These are phyloP conservation scores for Parascedosporium putredinis DNA, from an alignment of 2,329 filamentous ascomycete genomes.

Conservation along the genomic window DNA sequence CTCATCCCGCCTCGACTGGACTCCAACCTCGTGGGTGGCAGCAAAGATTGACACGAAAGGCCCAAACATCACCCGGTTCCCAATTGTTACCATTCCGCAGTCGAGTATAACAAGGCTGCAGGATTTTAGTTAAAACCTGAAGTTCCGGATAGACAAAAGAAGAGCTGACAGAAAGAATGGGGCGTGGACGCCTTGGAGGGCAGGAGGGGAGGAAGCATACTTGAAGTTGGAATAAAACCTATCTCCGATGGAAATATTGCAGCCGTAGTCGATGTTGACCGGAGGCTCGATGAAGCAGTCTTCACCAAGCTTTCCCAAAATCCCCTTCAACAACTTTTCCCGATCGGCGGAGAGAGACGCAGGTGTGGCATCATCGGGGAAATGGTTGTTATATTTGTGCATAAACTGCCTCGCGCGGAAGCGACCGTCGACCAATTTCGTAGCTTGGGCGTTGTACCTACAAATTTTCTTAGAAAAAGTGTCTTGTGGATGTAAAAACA, in stretches of 20 bases:
- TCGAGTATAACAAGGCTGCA: constrained; percentile 54
- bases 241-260: constrained; percentile 51
- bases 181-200: no score
- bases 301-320: constrained; percentile 39
- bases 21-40: constrained; percentile 61
- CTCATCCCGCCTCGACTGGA: constrained; percentile 33
- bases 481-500: neutral
- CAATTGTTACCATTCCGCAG: constrained; percentile 60
- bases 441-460: constrained; percentile 40
- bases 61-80: constrained; percentile 60
- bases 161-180: no score
- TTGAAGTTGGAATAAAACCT: constrained; percentile 51
- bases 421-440: constrained; percentile 38
- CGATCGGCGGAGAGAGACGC: constrained; percentile 28
- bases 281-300: constrained; percentile 51
- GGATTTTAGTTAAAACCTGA: neutral
- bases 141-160: no score
- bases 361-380: constrained; percentile 35
- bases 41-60: constrained; percentile 62
- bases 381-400: constrained; percentile 48
- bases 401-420: constrained; percentile 44
- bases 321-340: constrained; percentile 33
- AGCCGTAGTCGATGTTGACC: constrained; percentile 53
- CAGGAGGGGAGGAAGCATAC: constrained; percentile 16
- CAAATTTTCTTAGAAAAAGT: neutral